Evolutionary conservation across 2,329 filamentous ascomycete genomes (phyloP).

Genomic region (Stachybotrys echinatus): DNA sequence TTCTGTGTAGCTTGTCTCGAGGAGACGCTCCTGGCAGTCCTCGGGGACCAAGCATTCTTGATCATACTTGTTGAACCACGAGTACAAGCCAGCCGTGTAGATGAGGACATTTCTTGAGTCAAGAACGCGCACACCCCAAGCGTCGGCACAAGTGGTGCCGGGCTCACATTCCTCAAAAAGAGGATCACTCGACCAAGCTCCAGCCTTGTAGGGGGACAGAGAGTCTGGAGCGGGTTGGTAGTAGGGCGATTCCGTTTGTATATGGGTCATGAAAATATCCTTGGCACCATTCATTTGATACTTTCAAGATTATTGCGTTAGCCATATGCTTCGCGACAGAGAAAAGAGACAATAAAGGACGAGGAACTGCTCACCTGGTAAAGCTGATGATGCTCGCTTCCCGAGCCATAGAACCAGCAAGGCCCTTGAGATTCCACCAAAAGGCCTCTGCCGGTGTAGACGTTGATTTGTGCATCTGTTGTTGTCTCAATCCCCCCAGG

Average conservation of each 20-base stretch:
- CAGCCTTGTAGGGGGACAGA: background rate
- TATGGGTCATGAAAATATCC: constrained; percentile 40
- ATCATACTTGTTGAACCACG: constrained; percentile 13
- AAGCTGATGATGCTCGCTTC: constrained; percentile 22
- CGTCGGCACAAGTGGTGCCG: background rate
- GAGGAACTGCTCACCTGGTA: constrained; percentile 23
- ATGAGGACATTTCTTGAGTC: constrained; percentile 10
- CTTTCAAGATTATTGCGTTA: constrained; percentile 1
- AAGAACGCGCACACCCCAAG: constrained; percentile 11
- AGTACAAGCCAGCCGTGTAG: constrained; percentile 15
- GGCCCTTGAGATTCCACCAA: constrained; percentile 18
- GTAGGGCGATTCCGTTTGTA: constrained; percentile 26
- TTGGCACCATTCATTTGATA: constrained; percentile 39
- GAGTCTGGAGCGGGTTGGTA: constrained; percentile 2
- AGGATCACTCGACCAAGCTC: constrained; percentile 2
- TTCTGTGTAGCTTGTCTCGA: constrained; percentile 5
- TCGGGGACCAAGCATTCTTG: constrained; percentile 15
- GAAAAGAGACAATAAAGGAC: background rate
- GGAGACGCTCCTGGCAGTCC: constrained; percentile 12
- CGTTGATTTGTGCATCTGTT: constrained; percentile 11
- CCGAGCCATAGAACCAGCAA: constrained; percentile 13
- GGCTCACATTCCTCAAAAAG: constrained; percentile 5
- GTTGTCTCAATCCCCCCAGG: constrained; percentile 7
- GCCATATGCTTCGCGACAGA: background rate
- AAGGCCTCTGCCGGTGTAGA: constrained; percentile 26